Conservation (phyloP, 2,329 filamentous ascomycete genomes). For the Hypoxylon sp. region DNA sequence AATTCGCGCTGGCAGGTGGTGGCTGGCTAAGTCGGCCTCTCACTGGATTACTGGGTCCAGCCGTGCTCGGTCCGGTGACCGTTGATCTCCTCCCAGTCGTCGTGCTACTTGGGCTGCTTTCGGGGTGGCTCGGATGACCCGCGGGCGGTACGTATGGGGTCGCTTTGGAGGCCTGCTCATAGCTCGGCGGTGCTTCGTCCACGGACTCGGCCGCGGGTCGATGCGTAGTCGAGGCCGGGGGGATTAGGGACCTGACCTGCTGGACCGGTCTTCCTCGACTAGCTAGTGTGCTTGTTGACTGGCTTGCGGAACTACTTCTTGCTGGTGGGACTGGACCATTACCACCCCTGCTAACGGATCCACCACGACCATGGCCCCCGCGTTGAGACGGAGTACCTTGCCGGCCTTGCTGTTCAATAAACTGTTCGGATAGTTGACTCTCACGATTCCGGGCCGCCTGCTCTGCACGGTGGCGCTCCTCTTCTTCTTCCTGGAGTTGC, state of each 20-base stretch:
- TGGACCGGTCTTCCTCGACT: conserved; percentile 45
- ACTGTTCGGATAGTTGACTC: conserved; percentile 73
- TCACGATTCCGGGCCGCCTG: conserved; percentile 71
- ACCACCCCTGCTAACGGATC: conserved; percentile 35
- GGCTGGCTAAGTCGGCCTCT: conserved; percentile 55
- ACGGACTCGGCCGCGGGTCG: conserved; percentile 50
- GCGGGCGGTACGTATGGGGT: conserved; percentile 61
- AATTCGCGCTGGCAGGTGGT: conserved; percentile 11
- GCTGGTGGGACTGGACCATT: conserved; percentile 38
- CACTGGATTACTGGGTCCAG: conserved; percentile 37
- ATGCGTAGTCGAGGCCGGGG: conserved; percentile 52
- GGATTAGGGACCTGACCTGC: conserved; percentile 57
- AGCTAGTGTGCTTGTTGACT: conserved; percentile 32
- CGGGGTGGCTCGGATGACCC: conserved; percentile 60
- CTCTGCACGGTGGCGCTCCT: conserved; percentile 73
- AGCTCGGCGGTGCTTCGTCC: conserved; percentile 65
- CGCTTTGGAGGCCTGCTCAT: conserved; percentile 64
- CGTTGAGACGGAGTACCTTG: conserved; percentile 38
- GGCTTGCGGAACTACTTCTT: conserved; percentile 40
- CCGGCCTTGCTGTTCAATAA: conserved; percentile 70
- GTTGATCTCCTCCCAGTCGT: conserved; percentile 34
- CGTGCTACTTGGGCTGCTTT: conserved; percentile 48
- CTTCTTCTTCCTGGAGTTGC: conserved; percentile 94
- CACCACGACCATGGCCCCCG: conserved; percentile 35
- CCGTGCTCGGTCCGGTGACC: conserved; percentile 22